These are phyloP conservation scores for Kwoniella dendrophila DNA, from an alignment of 768 basidiomycete species.

Conservation along the genomic window DNA sequence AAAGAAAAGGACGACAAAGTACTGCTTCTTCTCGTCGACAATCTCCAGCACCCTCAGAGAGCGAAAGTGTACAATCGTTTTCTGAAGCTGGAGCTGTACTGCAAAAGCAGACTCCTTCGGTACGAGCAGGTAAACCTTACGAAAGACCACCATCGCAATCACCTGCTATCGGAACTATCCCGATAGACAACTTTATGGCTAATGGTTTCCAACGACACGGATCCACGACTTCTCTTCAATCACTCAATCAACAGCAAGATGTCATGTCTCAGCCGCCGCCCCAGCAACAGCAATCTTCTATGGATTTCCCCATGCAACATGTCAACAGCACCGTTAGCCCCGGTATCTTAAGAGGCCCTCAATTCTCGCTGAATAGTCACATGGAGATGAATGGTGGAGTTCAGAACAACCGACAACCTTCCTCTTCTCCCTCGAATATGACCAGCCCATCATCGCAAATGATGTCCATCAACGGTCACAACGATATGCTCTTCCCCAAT, in stretches of 20 bases:
- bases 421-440: conserved; percentile 1
- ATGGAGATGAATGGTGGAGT: conserved; percentile 5
- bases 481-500: conserved; percentile 34
- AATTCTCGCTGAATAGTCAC: conserved; percentile 26
- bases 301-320: conserved; percentile 13
- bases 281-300: conserved; percentile 6
- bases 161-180: conserved; percentile 28
- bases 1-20: conserved; percentile 40
- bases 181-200: conserved; percentile 15
- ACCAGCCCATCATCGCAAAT: conserved; percentile 14
- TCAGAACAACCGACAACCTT: conserved; percentile 4
- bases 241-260: conserved; percentile 18
- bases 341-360: conserved; percentile 36
- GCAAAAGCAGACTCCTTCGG: conserved; percentile 39
- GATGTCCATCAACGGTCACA: conserved; percentile 12
- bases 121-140: conserved; percentile 44
- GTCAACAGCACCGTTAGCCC: conserved; percentile 41
- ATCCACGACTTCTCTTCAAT: conserved; percentile 31
- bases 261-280: conserved; percentile 5
- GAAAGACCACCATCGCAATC: conserved; percentile 43
- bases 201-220: conserved; percentile 30
- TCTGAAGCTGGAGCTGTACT: conserved; percentile 45
- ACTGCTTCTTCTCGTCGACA: conserved; percentile 38
- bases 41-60: conserved; percentile 46
- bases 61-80: conserved; percentile 45